A percentile compares a stretch with the other conserved stretches of the same genome.
Evolutionary conservation across 192 early-diverging fungal species (phyloP).

Genomic region (Coemansia sp.): DNA sequence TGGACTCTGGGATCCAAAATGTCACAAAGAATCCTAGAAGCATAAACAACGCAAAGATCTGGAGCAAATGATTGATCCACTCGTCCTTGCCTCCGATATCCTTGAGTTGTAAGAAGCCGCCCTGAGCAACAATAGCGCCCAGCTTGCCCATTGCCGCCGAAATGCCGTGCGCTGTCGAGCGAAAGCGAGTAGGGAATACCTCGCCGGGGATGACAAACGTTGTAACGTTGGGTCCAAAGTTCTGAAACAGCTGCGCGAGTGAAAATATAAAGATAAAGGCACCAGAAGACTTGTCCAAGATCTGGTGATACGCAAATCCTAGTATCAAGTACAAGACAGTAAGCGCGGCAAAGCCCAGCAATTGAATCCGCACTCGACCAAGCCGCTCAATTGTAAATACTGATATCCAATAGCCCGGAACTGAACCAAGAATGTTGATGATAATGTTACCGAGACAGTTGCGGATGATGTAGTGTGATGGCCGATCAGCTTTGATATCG

Average conservation of each 20-base stretch:
- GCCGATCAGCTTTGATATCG: constrained; percentile 17
- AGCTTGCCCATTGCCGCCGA: constrained; percentile 77
- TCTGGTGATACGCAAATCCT: constrained; percentile 69
- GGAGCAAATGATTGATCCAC: constrained; percentile 62
- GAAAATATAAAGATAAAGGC: constrained; percentile 69
- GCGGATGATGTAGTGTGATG: constrained; percentile 57
- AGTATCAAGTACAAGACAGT: constrained; percentile 73
- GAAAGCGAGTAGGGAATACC: constrained; percentile 75
- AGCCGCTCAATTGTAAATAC: constrained; percentile 82
- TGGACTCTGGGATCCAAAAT: constrained; percentile 51
- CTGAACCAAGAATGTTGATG: constrained; percentile 78
- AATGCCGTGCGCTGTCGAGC: constrained; percentile 78
- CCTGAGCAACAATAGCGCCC: constrained; percentile 72
- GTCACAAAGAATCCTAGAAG: constrained; percentile 61
- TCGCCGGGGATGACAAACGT: constrained; percentile 83
- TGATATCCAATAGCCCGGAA: constrained; percentile 95
- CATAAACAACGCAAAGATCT: constrained; percentile 75
- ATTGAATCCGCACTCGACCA: constrained; percentile 89
- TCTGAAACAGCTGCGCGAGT: constrained; percentile 76
- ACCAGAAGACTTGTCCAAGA: constrained; percentile 55
- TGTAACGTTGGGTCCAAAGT: constrained; percentile 94
- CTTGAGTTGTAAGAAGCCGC: constrained; percentile 67
- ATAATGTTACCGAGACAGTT: constrained; percentile 87
- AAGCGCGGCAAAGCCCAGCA: constrained; percentile 78
- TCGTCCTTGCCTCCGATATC: constrained; percentile 65